These are phyloP conservation scores for Aureobasidium pullulans DNA, from an alignment of 2,329 filamentous ascomycete species.

Conservation along the genomic window DNA sequence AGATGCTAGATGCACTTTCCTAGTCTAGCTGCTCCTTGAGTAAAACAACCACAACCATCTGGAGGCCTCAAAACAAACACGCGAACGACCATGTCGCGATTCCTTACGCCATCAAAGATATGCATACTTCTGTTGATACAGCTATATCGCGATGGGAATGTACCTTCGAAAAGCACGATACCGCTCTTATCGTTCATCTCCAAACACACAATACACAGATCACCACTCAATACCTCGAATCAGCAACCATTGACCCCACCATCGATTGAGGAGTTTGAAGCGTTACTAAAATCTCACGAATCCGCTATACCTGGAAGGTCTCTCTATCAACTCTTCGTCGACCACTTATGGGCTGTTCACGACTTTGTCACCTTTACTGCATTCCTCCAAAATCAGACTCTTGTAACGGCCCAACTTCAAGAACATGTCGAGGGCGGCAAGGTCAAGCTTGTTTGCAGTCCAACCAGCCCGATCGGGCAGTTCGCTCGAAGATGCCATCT, in stretches of 20 bases:
- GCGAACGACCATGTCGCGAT: slow-evolving; percentile 59
- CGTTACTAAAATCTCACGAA: slow-evolving; percentile 28
- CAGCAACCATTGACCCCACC: slow-evolving; percentile 30
- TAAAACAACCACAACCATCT: neutral
- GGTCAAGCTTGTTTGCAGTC: slow-evolving; percentile 48
- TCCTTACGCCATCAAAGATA: slow-evolving; percentile 82
- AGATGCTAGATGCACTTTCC: neutral
- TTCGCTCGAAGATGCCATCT: slow-evolving; percentile 71
- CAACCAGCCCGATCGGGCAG: slow-evolving; percentile 68
- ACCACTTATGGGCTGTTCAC: slow-evolving; percentile 70
- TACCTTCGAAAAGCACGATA: slow-evolving; percentile 38
- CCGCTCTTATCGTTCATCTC: slow-evolving; percentile 73
- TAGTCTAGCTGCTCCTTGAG: neutral
- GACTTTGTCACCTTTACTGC: slow-evolving; percentile 12
- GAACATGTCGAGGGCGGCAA: slow-evolving; percentile 46
- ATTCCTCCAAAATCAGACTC: slow-evolving; percentile 10
- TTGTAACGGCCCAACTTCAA: slow-evolving; percentile 31
- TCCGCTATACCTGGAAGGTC: slow-evolving; percentile 62
- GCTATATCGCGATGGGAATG: slow-evolving; percentile 51
- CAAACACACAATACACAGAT: slow-evolving; percentile 46
- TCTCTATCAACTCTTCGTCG: slow-evolving; percentile 83
- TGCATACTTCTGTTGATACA: slow-evolving; percentile 73
- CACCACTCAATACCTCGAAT: slow-evolving; percentile 14
- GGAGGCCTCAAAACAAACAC: neutral
- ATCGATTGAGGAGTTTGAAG: slow-evolving; percentile 26